Evolutionary conservation across 441 rosid species (phyloP).

Genomic region (Syzygium malaccense): DNA sequence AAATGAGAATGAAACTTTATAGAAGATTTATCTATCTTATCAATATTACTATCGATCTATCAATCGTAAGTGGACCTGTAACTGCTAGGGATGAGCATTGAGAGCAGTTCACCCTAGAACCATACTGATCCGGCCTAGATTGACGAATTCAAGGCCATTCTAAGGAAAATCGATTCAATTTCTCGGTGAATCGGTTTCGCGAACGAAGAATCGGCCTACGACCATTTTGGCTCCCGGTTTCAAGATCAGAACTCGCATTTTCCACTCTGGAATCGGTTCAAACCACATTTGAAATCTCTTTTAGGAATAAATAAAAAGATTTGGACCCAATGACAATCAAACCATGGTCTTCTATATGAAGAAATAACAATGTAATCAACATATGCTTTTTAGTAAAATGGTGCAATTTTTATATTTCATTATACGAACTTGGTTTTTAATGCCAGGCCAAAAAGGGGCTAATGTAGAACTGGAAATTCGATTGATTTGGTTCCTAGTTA

Average conservation of each 20-base stretch:
- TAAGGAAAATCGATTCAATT: not conserved
- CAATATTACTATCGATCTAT: not conserved
- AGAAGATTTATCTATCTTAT: not conserved
- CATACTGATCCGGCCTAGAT: rapidly evolving
- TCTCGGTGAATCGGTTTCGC: not conserved
- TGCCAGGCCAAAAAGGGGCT: not conserved
- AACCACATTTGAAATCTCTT: not conserved
- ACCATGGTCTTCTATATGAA: not conserved
- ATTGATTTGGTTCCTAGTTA: not conserved
- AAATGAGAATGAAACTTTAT: not conserved
- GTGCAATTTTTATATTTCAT: not conserved
- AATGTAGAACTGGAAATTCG: not conserved
- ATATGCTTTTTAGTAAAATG: not conserved
- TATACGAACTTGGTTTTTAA: not conserved
- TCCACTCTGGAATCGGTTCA: not conserved
- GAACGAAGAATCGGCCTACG: not conserved
- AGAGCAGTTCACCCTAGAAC: rapidly evolving
- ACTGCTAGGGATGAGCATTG: not conserved
- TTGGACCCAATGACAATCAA: not conserved
- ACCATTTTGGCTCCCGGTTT: not conserved
- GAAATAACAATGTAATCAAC: not conserved
- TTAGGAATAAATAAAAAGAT: rapidly evolving
- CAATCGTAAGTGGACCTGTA: not conserved
- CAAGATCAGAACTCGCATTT: not conserved
- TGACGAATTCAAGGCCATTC: not conserved